Conservation (phyloP, 331 rosid genomes). For the Malus hybrid region DNA sequence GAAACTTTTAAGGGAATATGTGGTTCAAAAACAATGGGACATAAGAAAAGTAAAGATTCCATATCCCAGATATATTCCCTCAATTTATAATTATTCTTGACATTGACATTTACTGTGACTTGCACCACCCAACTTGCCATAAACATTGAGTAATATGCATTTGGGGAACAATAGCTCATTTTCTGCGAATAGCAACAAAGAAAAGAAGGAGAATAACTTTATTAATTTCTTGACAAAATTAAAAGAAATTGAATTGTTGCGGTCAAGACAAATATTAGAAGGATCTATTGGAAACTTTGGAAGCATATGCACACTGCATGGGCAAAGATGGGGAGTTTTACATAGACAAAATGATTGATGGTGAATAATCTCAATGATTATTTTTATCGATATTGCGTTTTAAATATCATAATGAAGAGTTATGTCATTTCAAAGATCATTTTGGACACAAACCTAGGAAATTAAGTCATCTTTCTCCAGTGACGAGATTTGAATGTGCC, state of each 20-base stretch:
- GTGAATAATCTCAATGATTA: fast-evolving
- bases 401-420: too few species aligned
- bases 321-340: too few species aligned
- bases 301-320: too few species aligned
- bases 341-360: too few species aligned
- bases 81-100: not conserved
- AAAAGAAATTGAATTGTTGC: not conserved
- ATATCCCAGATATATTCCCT: not conserved
- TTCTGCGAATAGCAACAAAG: not conserved
- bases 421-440: too few species aligned
- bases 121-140: not conserved
- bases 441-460: too few species aligned
- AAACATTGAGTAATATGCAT: not conserved
- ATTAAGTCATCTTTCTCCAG: too few species aligned
- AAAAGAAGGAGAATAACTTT: not conserved
- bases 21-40: not conserved
- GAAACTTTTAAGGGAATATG: too few species aligned
- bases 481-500: too few species aligned
- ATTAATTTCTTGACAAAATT: not conserved
- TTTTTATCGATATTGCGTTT: too few species aligned
- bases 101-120: not conserved
- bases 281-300: too few species aligned
- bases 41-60: not conserved
- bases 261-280: not conserved
- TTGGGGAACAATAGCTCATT: not conserved